Percentiles rank a stretch among this genome's conserved stretches.
phyloP scores from a whole-genome alignment of 1,284 basidiomycete genomes.

The Ustilago cynodontis region DNA sequence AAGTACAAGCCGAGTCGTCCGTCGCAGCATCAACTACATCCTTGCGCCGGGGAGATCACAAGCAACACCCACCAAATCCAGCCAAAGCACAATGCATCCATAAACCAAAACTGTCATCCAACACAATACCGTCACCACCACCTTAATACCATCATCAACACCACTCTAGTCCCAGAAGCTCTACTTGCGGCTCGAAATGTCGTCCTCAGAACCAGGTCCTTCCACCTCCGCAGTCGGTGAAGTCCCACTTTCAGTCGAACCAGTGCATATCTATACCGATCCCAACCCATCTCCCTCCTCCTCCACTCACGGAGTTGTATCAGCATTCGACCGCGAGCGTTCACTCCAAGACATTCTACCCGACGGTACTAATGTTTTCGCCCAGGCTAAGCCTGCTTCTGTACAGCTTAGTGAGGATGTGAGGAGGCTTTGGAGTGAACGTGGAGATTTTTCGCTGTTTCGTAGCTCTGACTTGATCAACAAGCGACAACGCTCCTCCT shows the following conservation, averaged over 20 bases:
- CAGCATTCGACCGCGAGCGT: slow-evolving; percentile 34
- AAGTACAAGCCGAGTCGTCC: too few species aligned
- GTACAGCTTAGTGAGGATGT: slow-evolving; percentile 38
- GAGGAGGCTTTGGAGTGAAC: slow-evolving; percentile 56
- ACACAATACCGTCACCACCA: too few species aligned
- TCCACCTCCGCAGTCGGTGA: slow-evolving; percentile 16
- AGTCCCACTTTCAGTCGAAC: slow-evolving; percentile 27
- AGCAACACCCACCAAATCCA: too few species aligned
- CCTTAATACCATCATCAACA: too few species aligned
- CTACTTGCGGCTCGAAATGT: too few species aligned
- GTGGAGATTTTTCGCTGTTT: slow-evolving; percentile 59
- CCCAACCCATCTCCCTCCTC: slow-evolving; percentile 4
- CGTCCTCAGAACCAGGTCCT: slow-evolving; percentile 14
- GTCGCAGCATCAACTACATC: too few species aligned
- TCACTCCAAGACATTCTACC: slow-evolving; percentile 25
- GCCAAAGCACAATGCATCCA: too few species aligned
- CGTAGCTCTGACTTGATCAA: slow-evolving; percentile 9
- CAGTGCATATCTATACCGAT: slow-evolving; percentile 41
- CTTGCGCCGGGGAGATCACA: too few species aligned
- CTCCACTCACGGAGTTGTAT: too few species aligned
- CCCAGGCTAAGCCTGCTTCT: slow-evolving; percentile 1
- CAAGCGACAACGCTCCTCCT: not conserved
- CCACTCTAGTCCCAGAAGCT: not conserved
- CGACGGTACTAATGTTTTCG: slow-evolving; percentile 37
- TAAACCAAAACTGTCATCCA: too few species aligned